Percentiles rank a stretch among this genome's conserved stretches.
Conservation (phyloP, 345 rosid genomes). For the Erodium maritimum region DNA sequence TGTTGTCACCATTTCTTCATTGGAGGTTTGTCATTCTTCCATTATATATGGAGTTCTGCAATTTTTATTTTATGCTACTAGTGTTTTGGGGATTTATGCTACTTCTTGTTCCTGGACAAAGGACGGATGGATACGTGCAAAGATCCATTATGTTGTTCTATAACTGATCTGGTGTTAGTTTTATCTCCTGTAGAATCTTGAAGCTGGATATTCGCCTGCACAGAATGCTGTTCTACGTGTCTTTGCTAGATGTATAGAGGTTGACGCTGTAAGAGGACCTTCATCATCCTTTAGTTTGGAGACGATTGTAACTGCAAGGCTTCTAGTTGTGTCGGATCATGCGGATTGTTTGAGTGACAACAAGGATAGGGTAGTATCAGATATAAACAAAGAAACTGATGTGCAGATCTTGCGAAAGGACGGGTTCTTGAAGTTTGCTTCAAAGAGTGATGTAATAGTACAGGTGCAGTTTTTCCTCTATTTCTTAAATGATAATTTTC, state of each 20-base stretch:
- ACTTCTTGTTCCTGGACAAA: background rate
- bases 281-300: constrained; percentile 17
- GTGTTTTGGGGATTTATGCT: background rate
- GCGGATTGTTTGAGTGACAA: constrained; percentile 19
- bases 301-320: constrained; percentile 35
- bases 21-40: constrained; percentile 33
- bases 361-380: constrained; percentile 17
- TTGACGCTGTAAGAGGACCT: constrained; percentile 28
- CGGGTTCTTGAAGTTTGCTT: constrained; percentile 14
- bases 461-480: constrained; percentile 28
- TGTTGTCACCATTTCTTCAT: constrained; percentile 45
- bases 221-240: constrained; percentile 46
- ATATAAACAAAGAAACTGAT: constrained; percentile 21
- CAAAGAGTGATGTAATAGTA: constrained; percentile 31
- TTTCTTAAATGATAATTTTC: background rate
- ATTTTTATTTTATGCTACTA: constrained; percentile 1
- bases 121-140: background rate
- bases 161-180: constrained; percentile 7
- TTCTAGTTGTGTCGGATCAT: constrained; percentile 28
- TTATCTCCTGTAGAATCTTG: constrained; percentile 26
- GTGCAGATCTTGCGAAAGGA: constrained; percentile 28
- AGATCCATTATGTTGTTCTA: background rate
- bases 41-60: background rate
- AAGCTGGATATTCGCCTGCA: constrained; percentile 41
- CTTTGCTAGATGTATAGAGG: constrained; percentile 46